Percentiles rank a stretch among this genome's conserved stretches.
phyloP scores from a whole-genome alignment of 495 filamentous ascomycete genomes.

The Penicillium cinerascens region DNA sequence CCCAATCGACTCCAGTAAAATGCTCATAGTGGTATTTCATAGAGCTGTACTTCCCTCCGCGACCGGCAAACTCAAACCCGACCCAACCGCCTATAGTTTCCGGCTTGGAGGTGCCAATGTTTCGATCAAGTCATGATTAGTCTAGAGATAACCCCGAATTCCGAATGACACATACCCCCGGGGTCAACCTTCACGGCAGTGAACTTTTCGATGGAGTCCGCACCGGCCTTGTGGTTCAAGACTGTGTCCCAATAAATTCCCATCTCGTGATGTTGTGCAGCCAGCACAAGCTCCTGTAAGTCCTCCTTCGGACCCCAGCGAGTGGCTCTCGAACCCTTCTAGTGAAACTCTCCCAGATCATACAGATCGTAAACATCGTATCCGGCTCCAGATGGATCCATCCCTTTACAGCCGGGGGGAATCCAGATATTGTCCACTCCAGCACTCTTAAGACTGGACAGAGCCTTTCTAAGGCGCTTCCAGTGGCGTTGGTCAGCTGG shows the following conservation, averaged over 20 bases:
- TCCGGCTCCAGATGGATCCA: constrained; percentile 58
- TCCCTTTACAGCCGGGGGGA: constrained; percentile 70
- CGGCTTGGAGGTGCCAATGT: constrained; percentile 47
- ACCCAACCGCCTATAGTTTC: constrained; percentile 67
- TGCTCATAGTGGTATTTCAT: constrained; percentile 65
- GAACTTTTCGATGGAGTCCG: constrained; percentile 59
- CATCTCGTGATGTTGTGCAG: constrained; percentile 49
- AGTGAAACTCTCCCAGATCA: constrained; percentile 72
- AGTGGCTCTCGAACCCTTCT: constrained; percentile 60
- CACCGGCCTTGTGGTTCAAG: constrained; percentile 73
- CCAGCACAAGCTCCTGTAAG: constrained; percentile 47
- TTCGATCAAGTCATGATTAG: constrained; percentile 44
- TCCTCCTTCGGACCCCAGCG: constrained; percentile 70
- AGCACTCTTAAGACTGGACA: constrained; percentile 54
- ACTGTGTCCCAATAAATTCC: constrained; percentile 72
- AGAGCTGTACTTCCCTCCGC: constrained; percentile 55
- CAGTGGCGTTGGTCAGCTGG: constrained; percentile 63
- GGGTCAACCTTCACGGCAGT: constrained; percentile 58
- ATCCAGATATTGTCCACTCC: constrained; percentile 70
- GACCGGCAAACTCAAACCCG: constrained; percentile 61
- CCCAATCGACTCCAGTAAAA: constrained; percentile 68
- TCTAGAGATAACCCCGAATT: neutral
- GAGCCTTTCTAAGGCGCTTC: constrained; percentile 51
- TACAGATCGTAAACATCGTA: constrained; percentile 77
- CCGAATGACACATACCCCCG: constrained; percentile 29